Base-by-base conservation (phyloP, 2,329 filamentous ascomycete genomes). In the Alternaria hordeiaustralica region DNA sequence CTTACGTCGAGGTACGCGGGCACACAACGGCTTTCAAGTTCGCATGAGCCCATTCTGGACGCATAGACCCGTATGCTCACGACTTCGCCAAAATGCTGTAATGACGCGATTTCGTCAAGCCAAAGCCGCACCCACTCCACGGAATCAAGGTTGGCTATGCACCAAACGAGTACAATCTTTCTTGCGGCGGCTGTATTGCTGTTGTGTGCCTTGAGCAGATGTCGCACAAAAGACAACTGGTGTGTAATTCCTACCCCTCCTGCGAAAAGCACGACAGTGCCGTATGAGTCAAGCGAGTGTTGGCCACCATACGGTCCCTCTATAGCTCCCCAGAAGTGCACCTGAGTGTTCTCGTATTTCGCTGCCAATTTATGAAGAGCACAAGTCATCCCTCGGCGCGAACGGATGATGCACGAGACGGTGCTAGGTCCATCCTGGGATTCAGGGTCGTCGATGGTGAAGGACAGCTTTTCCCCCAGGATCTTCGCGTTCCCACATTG, bases 211-310 rank as follows among this genome's bases (percentile, higher is more conserved):
- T 71, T 71, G 13, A 84, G 80, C 10, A 84, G 73, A 55, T 94
- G 89, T 58, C 88, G 89, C 7, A 97, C 86, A 78, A 96, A 96
- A 11, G 93, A 92, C 20, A 97, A 87, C 76, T 96, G 93, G 78
- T 97, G 94, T 1, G 94, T 97, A 79, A 98, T 97, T 61, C 95
- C 95, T 3, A 94, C 93, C 46, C 94, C 92, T 55, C 93, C 94
- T 4, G 94, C 94, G 73, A 97, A 93, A 62, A 98, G 89, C 53
- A 97, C 86, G 26, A 89, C 88, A 36, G 95, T 94, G 23, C 95
- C 94, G 79, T 97, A 97, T 5, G 93, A 97, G 79, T 93, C 89
- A 66, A 97, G 88, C 54, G 88, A 89, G 79, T 96, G 90, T 20
- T 65, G 45, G 74, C 92, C 90, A 21, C 89, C 81, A 74, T 97